Evolutionary conservation across 306 rosid genomes (phyloP), one percentile per base, ranked within the genome.

Genomic region (Cucumis melo): DNA sequence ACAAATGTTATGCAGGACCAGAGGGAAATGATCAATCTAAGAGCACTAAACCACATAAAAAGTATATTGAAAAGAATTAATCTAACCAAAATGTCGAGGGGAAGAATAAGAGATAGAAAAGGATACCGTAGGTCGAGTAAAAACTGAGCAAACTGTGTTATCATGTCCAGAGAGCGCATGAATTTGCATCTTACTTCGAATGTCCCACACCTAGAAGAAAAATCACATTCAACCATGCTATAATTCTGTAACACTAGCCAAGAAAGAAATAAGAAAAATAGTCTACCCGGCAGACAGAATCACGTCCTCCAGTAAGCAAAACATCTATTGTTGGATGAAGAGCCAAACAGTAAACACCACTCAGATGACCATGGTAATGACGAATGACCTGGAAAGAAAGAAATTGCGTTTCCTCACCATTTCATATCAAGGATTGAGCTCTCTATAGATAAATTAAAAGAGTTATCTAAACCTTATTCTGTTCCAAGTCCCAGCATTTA

Each of bases 401-500:
- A 15, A 71, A 41, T 59, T 44, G 21, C 16, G 55, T 68, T 73
- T 73, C 79, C 59, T 56, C 53, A 78, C 79, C 51, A 72, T 73
- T 74, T 54, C 41, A 44, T 12, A 65, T 41, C 13, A 13, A 63
- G 13, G 82, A 29, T 46, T 57, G 55, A 63, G 29, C 75, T 86
- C 72, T 21, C 17, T 56, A 63, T 4, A 46, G 20, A 61, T 66
- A 48, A 46, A 62, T n/a, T 9, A 10, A 27, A 64, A 46, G 41
- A 71, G 50, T 32, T 41, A 70, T 65, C 77, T 71, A 74, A 36
- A 94, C 99, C 92, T 94, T 94, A 79, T 94, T 94, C 89, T 94
- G 99, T 72, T 94, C 99, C 78, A 94, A 97, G 84, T 94, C 99
- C 99, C 99, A 94, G 83, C 99, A 94, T 90, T 94, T 94, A 51